Evolutionary conservation across 164 flowering plant genomes (phyloP).

Genomic region (Dillenia suffruticosa): DNA sequence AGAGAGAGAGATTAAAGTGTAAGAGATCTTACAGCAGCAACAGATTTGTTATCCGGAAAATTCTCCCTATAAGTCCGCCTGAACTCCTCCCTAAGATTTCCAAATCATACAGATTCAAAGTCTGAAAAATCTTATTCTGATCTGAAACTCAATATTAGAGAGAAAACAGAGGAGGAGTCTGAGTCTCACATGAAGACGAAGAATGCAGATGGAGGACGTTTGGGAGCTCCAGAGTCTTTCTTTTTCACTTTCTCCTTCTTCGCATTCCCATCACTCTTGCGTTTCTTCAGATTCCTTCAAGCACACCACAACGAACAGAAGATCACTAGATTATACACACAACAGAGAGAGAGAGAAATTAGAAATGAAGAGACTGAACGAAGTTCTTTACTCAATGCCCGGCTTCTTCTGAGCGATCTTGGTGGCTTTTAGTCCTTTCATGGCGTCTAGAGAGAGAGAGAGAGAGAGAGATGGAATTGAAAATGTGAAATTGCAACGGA

Average conservation of each 20-base stretch:
- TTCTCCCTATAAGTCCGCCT: conserved; percentile 30
- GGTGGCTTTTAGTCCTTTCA: conserved; percentile 7
- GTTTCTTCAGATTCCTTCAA: conserved; percentile 9
- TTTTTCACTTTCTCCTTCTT: conserved; percentile 16
- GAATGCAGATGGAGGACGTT: conserved; percentile 31
- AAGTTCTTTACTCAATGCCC: conserved; percentile 1
- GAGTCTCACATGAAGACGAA: conserved; percentile 29
- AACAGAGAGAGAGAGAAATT: background rate
- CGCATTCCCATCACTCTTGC: conserved; percentile 3
- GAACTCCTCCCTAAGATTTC: conserved; percentile 27
- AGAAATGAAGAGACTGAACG: background rate
- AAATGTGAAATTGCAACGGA: too few species aligned
- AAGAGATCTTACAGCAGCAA: conserved; percentile 15
- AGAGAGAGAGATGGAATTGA: too few species aligned
- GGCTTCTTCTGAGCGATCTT: conserved; percentile 11
- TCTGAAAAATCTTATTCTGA: background rate
- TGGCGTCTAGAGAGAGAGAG: background rate
- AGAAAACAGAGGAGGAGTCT: background rate
- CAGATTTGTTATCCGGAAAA: conserved; percentile 28
- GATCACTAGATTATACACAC: background rate
- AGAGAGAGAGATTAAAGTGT: too few species aligned
- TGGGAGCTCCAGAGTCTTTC: conserved; percentile 25
- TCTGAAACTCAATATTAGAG: background rate
- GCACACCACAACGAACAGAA: background rate
- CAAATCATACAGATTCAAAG: background rate